Conservation (phyloP, 2,329 filamentous ascomycete species). For the Penicillium vulpinum region DNA sequence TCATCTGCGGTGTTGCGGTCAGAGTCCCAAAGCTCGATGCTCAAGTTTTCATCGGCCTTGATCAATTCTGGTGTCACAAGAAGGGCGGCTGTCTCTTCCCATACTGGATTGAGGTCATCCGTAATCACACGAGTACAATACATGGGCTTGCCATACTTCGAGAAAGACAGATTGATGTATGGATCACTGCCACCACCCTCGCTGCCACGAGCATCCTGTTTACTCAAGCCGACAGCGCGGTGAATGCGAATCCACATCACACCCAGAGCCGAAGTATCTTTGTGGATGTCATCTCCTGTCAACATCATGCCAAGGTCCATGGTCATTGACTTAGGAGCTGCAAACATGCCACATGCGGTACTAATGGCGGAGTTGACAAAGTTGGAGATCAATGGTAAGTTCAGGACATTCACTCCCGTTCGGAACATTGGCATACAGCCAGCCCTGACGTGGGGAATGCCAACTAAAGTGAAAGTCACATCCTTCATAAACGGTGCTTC, state of each 20-base stretch:
- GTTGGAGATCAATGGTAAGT: constrained; percentile 88
- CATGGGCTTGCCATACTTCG: constrained; percentile 96
- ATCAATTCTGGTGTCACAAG: constrained; percentile 86
- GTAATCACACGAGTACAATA: constrained; percentile 96
- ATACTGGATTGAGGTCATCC: constrained; percentile 89
- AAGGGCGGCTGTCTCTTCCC: constrained; percentile 82
- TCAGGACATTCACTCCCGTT: constrained; percentile 84
- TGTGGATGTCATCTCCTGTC: constrained; percentile 86
- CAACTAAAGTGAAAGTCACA: constrained; percentile 91
- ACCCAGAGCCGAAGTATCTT: constrained; percentile 78
- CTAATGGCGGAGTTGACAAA: constrained; percentile 96
- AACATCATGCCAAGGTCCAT: constrained; percentile 88
- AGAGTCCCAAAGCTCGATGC: constrained; percentile 94
- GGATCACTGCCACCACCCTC: constrained; percentile 87
- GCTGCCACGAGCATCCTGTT: constrained; percentile 82
- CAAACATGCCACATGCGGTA: constrained; percentile 83
- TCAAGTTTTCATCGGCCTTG: constrained; percentile 89
- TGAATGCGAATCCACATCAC: constrained; percentile 93
- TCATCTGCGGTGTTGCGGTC: constrained; percentile 91
- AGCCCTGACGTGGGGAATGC: constrained; percentile 82
- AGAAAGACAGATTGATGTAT: constrained; percentile 92
- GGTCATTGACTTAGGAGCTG: constrained; percentile 91
- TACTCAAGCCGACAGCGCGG: constrained; percentile 81
- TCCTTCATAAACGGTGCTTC: constrained; percentile 91
- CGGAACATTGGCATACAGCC: constrained; percentile 92